Evolutionary conservation across 495 filamentous ascomycete species (phyloP), one percentile per base, ranked within the genome.

Genomic region (Cladorrhinum samala): DNA sequence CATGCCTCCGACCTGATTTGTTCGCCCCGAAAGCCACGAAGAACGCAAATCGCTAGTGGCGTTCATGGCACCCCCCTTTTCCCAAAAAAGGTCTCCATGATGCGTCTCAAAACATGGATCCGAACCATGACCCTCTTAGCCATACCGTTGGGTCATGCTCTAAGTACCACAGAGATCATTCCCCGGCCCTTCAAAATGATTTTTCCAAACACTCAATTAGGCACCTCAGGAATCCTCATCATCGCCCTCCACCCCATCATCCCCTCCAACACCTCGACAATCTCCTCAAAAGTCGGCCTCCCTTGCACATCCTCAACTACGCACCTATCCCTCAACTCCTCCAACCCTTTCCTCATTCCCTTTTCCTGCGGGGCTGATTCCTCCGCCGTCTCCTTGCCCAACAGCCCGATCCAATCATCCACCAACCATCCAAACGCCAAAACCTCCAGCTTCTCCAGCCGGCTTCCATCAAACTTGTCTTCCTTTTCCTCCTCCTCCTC

Each of bases 391-490:
- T 53, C 45, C n/a, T 21, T 49, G 13, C 8, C 41, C 25, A 63
- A 30, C 33, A 59, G 7, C 24, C 54, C 54, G 14, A 72, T 54
- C 11, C 77, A 37, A 52, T 73, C 68, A 45, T 74, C 74, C 47
- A 73, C 52, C 30, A 78, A 57, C 50, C 71, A 60, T 16, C 63
- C 72, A 56, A 75, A 78, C 9, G 74, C 74, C 49, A 72, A 59
- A 14, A 76, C 71, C 50, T 77, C 73, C 24, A 75, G 49, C 57
- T 51, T 67, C 57, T 77, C 72, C 2, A 76, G 33, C 24, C n/a
- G n/a, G n/a, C n/a, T n/a, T n/a, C 27, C 17, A 23, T 46, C 53
- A 2, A 36, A 41, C 0, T 39, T 48, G 36, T 47, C 43, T 6
- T 45, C 39, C 9, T 51, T 61, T 24, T 51, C 50, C n/a, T n/a